Percentiles rank a stretch among this genome's conserved stretches.
These are phyloP conservation scores for Zizania palustris DNA, from an alignment of 202 grass and related monocot genomes.

Conservation along the genomic window DNA sequence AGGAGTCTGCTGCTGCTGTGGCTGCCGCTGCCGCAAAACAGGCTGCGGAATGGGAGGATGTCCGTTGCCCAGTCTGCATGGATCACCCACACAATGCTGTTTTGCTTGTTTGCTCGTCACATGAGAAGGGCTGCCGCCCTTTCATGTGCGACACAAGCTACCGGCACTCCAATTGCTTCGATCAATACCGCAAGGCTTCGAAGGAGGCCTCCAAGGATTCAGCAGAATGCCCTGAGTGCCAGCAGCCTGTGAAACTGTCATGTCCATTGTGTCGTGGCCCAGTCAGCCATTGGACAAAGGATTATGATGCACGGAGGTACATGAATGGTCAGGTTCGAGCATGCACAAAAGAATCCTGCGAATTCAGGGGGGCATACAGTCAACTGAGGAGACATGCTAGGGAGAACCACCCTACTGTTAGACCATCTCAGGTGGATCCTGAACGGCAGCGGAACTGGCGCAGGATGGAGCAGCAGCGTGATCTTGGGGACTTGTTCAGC, in stretches of 20 bases:
- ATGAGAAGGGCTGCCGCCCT: slow-evolving; percentile 80
- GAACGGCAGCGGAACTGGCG: slow-evolving; percentile 72
- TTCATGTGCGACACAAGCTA: slow-evolving; percentile 96
- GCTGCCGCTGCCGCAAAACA: slow-evolving; percentile 31
- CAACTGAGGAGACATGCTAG: slow-evolving; percentile 84
- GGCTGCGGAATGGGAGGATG: slow-evolving; percentile 72
- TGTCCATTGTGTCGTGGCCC: slow-evolving; percentile 84
- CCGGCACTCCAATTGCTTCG: slow-evolving; percentile 89
- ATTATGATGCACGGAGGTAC: slow-evolving; percentile 60
- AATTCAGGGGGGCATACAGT: slow-evolving; percentile 70
- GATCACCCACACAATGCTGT: slow-evolving; percentile 96
- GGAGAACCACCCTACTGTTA: slow-evolving; percentile 58
- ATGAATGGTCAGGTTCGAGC: slow-evolving; percentile 75
- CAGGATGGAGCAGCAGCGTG: slow-evolving; percentile 85
- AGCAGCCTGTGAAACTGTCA: slow-evolving; percentile 49
- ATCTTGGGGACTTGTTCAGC: slow-evolving; percentile 83
- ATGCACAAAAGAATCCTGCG: slow-evolving; percentile 75
- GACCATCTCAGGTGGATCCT: slow-evolving; percentile 79
- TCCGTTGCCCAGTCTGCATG: slow-evolving; percentile 89
- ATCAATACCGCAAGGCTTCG: slow-evolving; percentile 76
- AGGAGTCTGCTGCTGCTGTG: slow-evolving; percentile 42
- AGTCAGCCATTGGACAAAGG: slow-evolving; percentile 69
- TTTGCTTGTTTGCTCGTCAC: slow-evolving; percentile 75
- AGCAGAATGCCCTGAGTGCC: slow-evolving; percentile 41
- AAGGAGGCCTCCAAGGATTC: slow-evolving; percentile 64